Conservation (phyloP, 208 protist species). For the Acanthamoeba sp. region DNA sequence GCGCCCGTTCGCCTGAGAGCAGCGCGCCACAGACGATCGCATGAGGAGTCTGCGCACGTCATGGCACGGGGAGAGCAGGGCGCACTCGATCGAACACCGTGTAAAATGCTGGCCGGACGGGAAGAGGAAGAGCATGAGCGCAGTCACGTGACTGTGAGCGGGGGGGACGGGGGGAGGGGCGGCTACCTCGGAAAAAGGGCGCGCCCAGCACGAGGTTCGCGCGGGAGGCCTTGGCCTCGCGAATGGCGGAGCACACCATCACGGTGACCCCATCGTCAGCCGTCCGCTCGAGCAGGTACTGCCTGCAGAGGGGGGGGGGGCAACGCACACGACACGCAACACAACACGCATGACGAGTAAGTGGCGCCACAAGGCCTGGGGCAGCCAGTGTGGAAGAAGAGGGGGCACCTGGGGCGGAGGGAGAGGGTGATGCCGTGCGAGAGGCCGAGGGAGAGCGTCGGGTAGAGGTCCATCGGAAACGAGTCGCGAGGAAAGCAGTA, state of each 20-base stretch:
- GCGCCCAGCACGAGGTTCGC: neutral
- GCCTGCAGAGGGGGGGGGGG: neutral
- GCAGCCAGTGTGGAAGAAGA: too few relatives aligned
- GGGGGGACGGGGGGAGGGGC: neutral
- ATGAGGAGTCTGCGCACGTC: too few relatives aligned
- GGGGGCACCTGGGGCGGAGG: neutral
- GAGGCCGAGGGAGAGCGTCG: neutral
- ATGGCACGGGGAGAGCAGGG: too few relatives aligned
- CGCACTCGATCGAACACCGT: neutral
- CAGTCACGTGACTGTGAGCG: neutral
- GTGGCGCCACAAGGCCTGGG: too few relatives aligned
- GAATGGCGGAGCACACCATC: conserved; percentile 8
- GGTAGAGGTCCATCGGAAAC: neutral
- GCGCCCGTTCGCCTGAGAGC: neutral
- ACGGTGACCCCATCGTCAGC: neutral
- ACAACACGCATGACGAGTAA: too few relatives aligned
- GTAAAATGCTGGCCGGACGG: neutral
- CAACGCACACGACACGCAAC: neutral
- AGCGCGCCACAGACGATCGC: too few relatives aligned
- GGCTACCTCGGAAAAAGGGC: conserved; percentile 24
- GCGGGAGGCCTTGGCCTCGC: neutral
- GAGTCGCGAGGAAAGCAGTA: neutral
- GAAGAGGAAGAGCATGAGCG: neutral
- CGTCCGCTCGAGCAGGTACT: neutral
- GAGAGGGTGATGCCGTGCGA: neutral